A percentile compares a stretch with the other conserved stretches of the same genome.
Evolutionary conservation across 2,329 filamentous ascomycete species (phyloP).

Genomic region (Aphanocladium album): DNA sequence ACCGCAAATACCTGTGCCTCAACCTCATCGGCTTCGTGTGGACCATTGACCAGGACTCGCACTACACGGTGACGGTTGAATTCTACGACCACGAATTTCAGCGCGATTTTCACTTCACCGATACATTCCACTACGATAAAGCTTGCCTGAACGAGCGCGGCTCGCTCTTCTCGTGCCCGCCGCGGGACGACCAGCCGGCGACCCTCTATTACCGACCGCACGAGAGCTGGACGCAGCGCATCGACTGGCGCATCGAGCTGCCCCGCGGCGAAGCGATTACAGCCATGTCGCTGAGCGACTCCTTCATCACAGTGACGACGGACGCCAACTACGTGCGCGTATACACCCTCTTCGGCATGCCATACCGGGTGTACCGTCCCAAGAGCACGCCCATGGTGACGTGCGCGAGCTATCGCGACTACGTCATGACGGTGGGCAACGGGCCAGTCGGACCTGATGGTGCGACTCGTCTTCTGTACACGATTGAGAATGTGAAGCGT

Average conservation of each 20-base stretch:
- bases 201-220: constrained; percentile 95
- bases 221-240: constrained; percentile 88
- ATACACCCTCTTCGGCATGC: constrained; percentile 88
- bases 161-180: constrained; percentile 76
- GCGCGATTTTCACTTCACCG: constrained; percentile 94
- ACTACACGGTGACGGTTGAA: constrained; percentile 91
- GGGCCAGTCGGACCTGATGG: constrained; percentile 79
- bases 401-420: constrained; percentile 91
- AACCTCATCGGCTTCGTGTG: constrained; percentile 94
- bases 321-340: constrained; percentile 83
- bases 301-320: constrained; percentile 85
- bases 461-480: constrained; percentile 73
- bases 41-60: constrained; percentile 92
- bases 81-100: constrained; percentile 94
- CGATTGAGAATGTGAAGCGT: constrained; percentile 88
- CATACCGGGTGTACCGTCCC: constrained; percentile 82
- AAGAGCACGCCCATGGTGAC: constrained; percentile 88
- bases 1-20: constrained; percentile 86
- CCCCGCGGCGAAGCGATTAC: constrained; percentile 81
- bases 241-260: constrained; percentile 86
- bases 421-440: constrained; percentile 94
- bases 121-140: constrained; percentile 93
- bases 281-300: constrained; percentile 86
- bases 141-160: constrained; percentile 85
- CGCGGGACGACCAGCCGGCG: constrained; percentile 62